Percentiles rank a stretch among this genome's conserved stretches.
Evolutionary conservation across 306 rosid species (phyloP).

Genomic region (Medicago truncatula): MtrunA17r5.0-ANR NC_053045.1:4424501-4425000

Average conservation of each 20-base stretch:
- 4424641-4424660: conserved; percentile 77
- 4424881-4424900: conserved; percentile 31
- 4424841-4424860: conserved; percentile 51
- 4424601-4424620: conserved; percentile 64
- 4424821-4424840: conserved; percentile 58
- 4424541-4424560: background rate
- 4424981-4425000: conserved; percentile 32
- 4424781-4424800: conserved; percentile 55
- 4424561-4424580: background rate
- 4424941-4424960: conserved; percentile 11
- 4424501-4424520: conserved; percentile 52
- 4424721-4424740: background rate
- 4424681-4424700: conserved; percentile 69
- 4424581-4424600: conserved; percentile 44
- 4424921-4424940: conserved; percentile 43
- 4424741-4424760: background rate
- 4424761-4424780: conserved; percentile 54
- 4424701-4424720: background rate
- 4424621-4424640: conserved; percentile 71
- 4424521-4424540: background rate
- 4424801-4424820: conserved; percentile 68
- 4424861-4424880: conserved; percentile 3
- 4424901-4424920: conserved; percentile 51
- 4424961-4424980: conserved; percentile 12
- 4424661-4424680: conserved; percentile 82